A percentile compares a stretch with the other conserved stretches of the same genome.
Conservation (phyloP, 2,329 filamentous ascomycete genomes). For the Apiospora sp. region DNA sequence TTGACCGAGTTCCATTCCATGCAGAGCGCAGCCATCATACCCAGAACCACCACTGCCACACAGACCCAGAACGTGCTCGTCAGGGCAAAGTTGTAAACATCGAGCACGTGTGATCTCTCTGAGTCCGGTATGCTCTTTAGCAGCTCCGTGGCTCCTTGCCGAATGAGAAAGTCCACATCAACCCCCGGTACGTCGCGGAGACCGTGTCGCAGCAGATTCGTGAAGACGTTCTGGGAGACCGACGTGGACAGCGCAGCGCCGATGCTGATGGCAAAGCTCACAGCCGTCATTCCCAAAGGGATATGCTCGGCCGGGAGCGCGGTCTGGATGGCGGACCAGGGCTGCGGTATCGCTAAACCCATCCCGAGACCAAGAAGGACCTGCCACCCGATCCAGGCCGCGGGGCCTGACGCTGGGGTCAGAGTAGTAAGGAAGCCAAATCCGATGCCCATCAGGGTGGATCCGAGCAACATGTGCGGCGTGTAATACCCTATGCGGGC, state of each 20-base stretch:
- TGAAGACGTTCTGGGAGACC: slow-evolving; percentile 50
- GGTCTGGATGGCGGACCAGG: slow-evolving; percentile 52
- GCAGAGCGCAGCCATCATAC: slow-evolving; percentile 57
- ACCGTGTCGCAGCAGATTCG: slow-evolving; percentile 46
- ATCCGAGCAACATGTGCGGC: slow-evolving; percentile 51
- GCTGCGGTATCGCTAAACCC: slow-evolving; percentile 51
- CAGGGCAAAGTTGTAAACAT: slow-evolving; percentile 64
- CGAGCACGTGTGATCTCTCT: neutral
- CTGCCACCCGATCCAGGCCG: slow-evolving; percentile 50
- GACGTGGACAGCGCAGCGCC: slow-evolving; percentile 52
- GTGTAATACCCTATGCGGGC: slow-evolving; percentile 52
- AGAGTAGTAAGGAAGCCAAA: slow-evolving; percentile 52
- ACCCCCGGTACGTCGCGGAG: slow-evolving; percentile 40
- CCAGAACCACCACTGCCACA: slow-evolving; percentile 57
- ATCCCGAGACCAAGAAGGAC: slow-evolving; percentile 53
- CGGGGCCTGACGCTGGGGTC: slow-evolving; percentile 40
- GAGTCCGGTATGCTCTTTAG: slow-evolving; percentile 52
- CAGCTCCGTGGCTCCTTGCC: slow-evolving; percentile 57
- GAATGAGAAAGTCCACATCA: slow-evolving; percentile 45
- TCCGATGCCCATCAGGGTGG: slow-evolving; percentile 47
- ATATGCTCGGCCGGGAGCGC: slow-evolving; percentile 47
- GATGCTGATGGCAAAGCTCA: slow-evolving; percentile 51
- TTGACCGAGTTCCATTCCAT: slow-evolving; percentile 70
- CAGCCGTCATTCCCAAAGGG: slow-evolving; percentile 47
- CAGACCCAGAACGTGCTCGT: slow-evolving; percentile 63